phyloP scores from a whole-genome alignment of 192 early-diverging fungal genomes.

The Helicostylum pulchrum region DNA sequence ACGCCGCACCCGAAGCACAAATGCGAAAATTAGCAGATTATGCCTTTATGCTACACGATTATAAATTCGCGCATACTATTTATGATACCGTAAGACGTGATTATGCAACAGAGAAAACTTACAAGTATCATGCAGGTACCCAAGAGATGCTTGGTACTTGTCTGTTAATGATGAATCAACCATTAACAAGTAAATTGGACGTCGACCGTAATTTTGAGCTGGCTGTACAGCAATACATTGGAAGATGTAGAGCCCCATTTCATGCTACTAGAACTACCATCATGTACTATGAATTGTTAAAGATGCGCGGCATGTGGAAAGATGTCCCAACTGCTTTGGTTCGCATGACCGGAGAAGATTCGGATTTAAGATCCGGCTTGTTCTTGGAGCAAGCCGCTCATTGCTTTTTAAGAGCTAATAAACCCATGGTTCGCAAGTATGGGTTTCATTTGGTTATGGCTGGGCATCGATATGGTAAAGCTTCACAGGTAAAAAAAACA shows the following conservation, averaged over 20 bases:
- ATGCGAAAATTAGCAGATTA: conserved; percentile 93
- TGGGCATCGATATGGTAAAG: conserved; percentile 76
- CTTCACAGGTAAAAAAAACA: conserved; percentile 57
- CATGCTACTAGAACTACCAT: conserved; percentile 73
- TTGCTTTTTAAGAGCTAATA: conserved; percentile 62
- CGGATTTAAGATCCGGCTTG: conserved; percentile 71
- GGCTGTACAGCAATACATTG: conserved; percentile 69
- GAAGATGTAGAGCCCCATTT: conserved; percentile 53
- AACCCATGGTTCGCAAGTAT: conserved; percentile 78
- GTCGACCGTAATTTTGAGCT: conserved; percentile 68
- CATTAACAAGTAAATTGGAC: conserved; percentile 42
- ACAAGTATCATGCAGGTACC: conserved; percentile 72
- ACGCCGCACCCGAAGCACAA: conserved; percentile 85
- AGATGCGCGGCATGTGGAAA: conserved; percentile 61
- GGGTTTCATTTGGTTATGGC: conserved; percentile 89
- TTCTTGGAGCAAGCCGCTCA: conserved; percentile 90
- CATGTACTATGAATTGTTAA: conserved; percentile 80
- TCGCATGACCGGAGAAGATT: conserved; percentile 74
- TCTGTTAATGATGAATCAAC: conserved; percentile 62
- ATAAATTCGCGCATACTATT: conserved; percentile 79
- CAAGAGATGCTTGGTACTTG: conserved; percentile 93
- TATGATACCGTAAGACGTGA: conserved; percentile 91
- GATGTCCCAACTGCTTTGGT: conserved; percentile 69
- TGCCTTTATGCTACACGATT: conserved; percentile 96
- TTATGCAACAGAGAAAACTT: conserved; percentile 75